Percentiles rank a stretch among this genome's conserved stretches.
Evolutionary conservation across 768 basidiomycete genomes (phyloP).

Genomic region (Strobilomyces echinocephalus): DNA sequence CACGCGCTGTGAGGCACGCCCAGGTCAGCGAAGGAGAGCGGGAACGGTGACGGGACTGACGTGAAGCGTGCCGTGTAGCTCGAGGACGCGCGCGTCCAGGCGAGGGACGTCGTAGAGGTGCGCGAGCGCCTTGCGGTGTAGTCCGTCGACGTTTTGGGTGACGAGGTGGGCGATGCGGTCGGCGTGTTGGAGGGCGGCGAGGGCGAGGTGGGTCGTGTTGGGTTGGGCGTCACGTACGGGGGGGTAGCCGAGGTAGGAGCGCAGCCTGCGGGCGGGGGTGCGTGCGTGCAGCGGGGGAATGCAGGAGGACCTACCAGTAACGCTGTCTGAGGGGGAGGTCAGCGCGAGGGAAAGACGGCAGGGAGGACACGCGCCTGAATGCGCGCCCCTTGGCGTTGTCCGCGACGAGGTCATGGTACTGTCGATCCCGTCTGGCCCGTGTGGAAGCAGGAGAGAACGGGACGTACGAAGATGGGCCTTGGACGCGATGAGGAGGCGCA

Average conservation of each 20-base stretch:
- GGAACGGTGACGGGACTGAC: conserved; percentile 36
- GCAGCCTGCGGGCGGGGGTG: conserved; percentile 40
- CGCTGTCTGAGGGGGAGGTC: conserved; percentile 52
- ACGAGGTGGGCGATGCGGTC: conserved; percentile 58
- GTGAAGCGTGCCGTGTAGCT: conserved; percentile 86
- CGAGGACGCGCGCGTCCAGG: conserved; percentile 51
- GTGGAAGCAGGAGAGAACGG: neutral
- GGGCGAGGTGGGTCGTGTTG: conserved; percentile 84
- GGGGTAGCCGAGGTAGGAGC: conserved; percentile 81
- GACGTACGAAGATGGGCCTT: conserved; percentile 55
- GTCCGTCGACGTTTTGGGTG: conserved; percentile 92
- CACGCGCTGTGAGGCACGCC: conserved; percentile 43
- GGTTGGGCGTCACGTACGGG: conserved; percentile 78
- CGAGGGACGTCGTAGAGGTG: conserved; percentile 38
- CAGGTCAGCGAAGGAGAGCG: conserved; percentile 6
- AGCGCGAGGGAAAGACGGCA: neutral
- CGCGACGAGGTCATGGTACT: conserved; percentile 82
- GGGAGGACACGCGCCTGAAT: conserved; percentile 53
- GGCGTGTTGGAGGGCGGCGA: conserved; percentile 77
- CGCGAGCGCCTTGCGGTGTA: conserved; percentile 76
- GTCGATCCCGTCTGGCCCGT: conserved; percentile 14
- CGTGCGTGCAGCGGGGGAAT: too few species aligned
- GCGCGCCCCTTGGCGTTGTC: conserved; percentile 59
- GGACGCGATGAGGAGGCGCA: neutral
- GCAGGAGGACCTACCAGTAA: conserved; percentile 58